Base-by-base conservation (phyloP, 2,329 filamentous ascomycete genomes). In the Curvularia verruculosa region DNA sequence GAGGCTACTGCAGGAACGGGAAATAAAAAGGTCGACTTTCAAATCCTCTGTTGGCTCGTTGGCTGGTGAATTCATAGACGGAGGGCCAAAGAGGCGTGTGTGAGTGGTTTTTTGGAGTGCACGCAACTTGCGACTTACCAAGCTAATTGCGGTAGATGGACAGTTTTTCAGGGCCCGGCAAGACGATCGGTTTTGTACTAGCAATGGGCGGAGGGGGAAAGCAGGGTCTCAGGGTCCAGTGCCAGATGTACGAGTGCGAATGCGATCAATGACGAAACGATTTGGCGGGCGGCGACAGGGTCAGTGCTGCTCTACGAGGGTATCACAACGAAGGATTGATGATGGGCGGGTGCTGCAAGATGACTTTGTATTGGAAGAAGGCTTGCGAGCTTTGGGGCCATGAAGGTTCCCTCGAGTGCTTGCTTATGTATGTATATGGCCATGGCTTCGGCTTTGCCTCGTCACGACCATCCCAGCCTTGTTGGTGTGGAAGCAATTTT, bases 1-100 rank as follows among this genome's bases (percentile, higher is more conserved):
- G 49, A 51, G 37, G 59, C 67, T 70, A 69, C 66, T 71, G 69
- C 70, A 73, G 68, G 65, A 65, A 67, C 61, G 47, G 60, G 45
- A 37, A 53, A n/a, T n/a, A 49, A 65, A 45, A 37, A 54, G 47
- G 65, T 71, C 56, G 68, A 65, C 59, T 48, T 45, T 3, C 29
- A n/a, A n/a, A n/a, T n/a, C 15, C 60, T 50, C 47, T 43, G 58
- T 56, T 49, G 49, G 43, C 47, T 65, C 61, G 66, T 64, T 67
- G 63, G 63, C 5, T 52, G 54, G 58, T 46, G 7, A 29, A 29
- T 29, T 29, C 44, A 51, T 58, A 56, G 47, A 57, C 55, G 61
- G 58, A 64, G 18, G 39, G 18, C n/a, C n/a, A n/a, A 2, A 39
- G 9, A 10, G 40, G 21, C 13, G 21, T 15, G 15, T n/a, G 5